Percentiles rank a stretch among this genome's conserved stretches.
Conservation (phyloP, 192 early-diverging fungal species). For the Chytriomyces sp. region DNA sequence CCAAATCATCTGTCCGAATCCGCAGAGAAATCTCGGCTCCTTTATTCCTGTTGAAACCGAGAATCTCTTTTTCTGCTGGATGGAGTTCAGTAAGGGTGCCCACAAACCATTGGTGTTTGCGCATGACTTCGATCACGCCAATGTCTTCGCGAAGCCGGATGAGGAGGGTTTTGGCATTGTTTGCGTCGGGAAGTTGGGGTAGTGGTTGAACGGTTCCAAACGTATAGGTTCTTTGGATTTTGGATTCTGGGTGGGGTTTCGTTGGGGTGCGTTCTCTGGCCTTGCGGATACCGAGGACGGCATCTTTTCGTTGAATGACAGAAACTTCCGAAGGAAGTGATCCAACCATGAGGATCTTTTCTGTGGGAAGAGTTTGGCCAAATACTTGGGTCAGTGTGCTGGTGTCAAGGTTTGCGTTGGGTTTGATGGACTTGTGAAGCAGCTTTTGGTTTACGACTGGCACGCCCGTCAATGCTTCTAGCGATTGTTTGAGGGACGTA, state of each 20-base stretch:
- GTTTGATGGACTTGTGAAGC: conserved; percentile 53
- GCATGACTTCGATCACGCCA: conserved; percentile 54
- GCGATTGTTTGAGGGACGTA: conserved; percentile 43
- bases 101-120: conserved; percentile 68
- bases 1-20: conserved; percentile 75
- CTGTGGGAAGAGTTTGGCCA: conserved; percentile 7
- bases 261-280: neutral
- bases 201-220: conserved; percentile 66
- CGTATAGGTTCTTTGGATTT: conserved; percentile 42
- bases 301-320: conserved; percentile 33
- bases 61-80: conserved; percentile 66
- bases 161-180: conserved; percentile 63
- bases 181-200: conserved; percentile 54
- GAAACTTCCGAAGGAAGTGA: conserved; percentile 46
- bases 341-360: conserved; percentile 65
- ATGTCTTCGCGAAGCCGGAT: conserved; percentile 70
- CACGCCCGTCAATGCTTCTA: conserved; percentile 44
- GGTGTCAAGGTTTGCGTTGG: conserved; percentile 22
- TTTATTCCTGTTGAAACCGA: conserved; percentile 73
- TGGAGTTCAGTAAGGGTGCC: conserved; percentile 71
- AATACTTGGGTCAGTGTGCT: conserved; percentile 34
- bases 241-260: conserved; percentile 23
- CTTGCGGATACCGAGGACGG: neutral
- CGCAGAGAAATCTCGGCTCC: conserved; percentile 76
- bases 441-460: conserved; percentile 56